phyloP scores from a whole-genome alignment of 371 early-diverging fungal genomes.

The Zancudomyces culisetae region DNA sequence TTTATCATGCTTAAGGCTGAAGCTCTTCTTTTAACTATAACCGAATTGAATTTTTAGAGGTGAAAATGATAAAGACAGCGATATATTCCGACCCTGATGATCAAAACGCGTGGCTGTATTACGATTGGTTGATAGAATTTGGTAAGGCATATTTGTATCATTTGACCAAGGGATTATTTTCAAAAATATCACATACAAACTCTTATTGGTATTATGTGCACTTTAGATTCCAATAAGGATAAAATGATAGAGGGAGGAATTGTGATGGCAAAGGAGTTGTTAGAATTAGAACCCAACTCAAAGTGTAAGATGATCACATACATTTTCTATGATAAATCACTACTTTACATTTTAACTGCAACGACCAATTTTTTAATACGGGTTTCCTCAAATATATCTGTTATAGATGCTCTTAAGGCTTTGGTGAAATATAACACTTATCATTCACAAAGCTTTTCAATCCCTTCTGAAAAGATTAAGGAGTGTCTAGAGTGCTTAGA shows the following conservation, averaged over 20 bases:
- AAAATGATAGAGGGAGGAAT: slow-evolving; percentile 10
- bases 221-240: background rate
- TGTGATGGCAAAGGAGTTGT: slow-evolving; percentile 44
- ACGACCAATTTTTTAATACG: background rate
- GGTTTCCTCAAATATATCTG: background rate
- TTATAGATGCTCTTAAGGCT: background rate
- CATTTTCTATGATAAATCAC: background rate
- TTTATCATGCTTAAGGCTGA: too few species aligned
- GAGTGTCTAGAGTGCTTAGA: slow-evolving; percentile 33
- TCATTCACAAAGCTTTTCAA: background rate
- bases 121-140: slow-evolving; percentile 60
- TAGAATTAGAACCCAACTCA: slow-evolving; percentile 53
- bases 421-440: background rate
- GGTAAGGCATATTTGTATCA: background rate
- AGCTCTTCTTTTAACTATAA: too few species aligned
- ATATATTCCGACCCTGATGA: slow-evolving; percentile 91
- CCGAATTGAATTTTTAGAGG: too few species aligned
- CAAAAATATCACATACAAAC: background rate
- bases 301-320: slow-evolving; percentile 22
- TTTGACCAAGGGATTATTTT: background rate
- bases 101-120: slow-evolving; percentile 90
- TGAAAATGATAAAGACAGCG: slow-evolving; percentile 67
- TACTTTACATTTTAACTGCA: background rate
- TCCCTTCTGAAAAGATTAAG: slow-evolving; percentile 11
- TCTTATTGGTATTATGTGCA: background rate